Conservation (phyloP, 129 eudicot species). For the Rutidosis leptorrhynchoides region DNA sequence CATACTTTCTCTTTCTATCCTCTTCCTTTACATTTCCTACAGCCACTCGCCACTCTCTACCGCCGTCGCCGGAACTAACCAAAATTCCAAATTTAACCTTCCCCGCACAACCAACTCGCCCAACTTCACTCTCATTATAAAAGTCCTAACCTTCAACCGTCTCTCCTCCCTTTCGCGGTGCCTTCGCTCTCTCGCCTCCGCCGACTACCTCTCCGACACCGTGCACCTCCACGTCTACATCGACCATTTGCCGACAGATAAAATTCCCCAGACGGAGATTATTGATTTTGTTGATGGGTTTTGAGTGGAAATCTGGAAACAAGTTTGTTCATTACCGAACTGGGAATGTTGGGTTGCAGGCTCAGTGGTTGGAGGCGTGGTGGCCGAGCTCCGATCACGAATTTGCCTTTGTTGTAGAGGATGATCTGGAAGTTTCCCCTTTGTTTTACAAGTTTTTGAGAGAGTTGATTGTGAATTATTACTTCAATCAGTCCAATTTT, state of each 20-base stretch:
- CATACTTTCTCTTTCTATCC: too few species aligned
- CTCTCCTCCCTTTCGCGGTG: slow-evolving; percentile 77
- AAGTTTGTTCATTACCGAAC: slow-evolving; percentile 86
- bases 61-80: too few species aligned
- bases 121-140: slow-evolving; percentile 65
- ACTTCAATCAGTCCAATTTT: slow-evolving; percentile 60
- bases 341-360: slow-evolving; percentile 74
- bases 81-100: slow-evolving; percentile 16
- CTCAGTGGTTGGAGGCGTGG: slow-evolving; percentile 96
- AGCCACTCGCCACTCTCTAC: too few species aligned
- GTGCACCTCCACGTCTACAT: slow-evolving; percentile 69
- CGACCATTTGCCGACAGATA: slow-evolving; percentile 61
- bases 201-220: slow-evolving; percentile 48
- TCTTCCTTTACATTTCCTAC: too few species aligned
- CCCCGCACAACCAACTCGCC: slow-evolving; percentile 19
- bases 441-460: slow-evolving; percentile 61
- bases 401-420: slow-evolving; percentile 89
- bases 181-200: slow-evolving; percentile 62
- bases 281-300: slow-evolving; percentile 79
- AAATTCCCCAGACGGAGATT: slow-evolving; percentile 46
- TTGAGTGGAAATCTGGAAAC: slow-evolving; percentile 64
- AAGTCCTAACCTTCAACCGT: slow-evolving; percentile 77
- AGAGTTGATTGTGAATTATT: slow-evolving; percentile 56
- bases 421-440: slow-evolving; percentile 82
- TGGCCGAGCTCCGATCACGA: slow-evolving; percentile 77